Evolutionary conservation across 495 filamentous ascomycete species (phyloP), one percentile per base, ranked within the genome.

Genomic region (Xylaria scruposa): DNA sequence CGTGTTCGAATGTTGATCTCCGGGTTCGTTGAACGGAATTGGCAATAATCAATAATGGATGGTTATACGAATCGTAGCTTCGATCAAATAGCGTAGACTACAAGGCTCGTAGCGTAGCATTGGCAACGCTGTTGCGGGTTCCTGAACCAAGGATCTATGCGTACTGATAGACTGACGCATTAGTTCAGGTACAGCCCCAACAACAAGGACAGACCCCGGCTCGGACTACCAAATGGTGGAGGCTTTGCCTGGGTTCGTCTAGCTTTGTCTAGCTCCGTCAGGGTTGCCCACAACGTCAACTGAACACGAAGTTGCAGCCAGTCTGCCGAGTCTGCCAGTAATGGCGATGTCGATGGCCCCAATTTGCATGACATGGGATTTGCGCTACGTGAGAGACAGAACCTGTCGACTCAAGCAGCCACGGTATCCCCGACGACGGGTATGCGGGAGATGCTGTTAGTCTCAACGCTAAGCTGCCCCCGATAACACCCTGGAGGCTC

Each of bases 361-460:
- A 46, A 68, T 69, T 69, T 69, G 67, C 67, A 69, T 69, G 67
- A 61, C 67, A 61, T 47, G 47, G 67, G 67, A 61, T 69, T 69
- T 33, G 67, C 67, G 38, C 67, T 69, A 59, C 67, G 15, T 47
- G 53, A 38, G 33, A 44, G 63, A 19, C 26, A 66, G 53, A 38
- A 38, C 53, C 26, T 36, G 46, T 53, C 29, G 29, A 40, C 49
- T 67, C 36, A 36, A 67, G 49, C 49, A 67, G 21, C 56, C 38
- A 40, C 67, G 67, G 67, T 69, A 69, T 46, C 53, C 53, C 67
- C 54, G 56, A 60, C 53, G 56, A 69, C 38, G 54, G 53, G 64
- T 54, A n/a, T 31, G 38, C 29, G 10, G 31, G 24, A 26, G 38
- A 58, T 26, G 42, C 31, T 26, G 49, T 46, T 47, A 38, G 36